Evolutionary conservation across 1,284 basidiomycete genomes (phyloP).

Genomic region (Phlebopus sp.): DNA sequence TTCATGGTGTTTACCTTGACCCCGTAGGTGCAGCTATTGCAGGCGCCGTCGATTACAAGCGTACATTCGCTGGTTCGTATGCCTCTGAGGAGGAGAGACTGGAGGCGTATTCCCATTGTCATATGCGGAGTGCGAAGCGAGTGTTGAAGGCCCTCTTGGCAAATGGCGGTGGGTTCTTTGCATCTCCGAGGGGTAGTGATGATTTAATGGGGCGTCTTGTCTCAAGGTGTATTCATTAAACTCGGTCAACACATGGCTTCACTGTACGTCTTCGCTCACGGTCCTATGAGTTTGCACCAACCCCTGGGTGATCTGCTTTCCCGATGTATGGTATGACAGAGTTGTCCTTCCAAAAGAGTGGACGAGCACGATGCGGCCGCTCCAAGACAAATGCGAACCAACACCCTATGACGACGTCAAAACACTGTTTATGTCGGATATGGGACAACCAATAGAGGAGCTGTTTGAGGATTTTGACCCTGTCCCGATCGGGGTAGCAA

Average conservation of each 20-base stretch:
- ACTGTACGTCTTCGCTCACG: conserved; percentile 38
- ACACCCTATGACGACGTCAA: conserved; percentile 72
- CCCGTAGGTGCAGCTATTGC: conserved; percentile 55
- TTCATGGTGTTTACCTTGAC: conserved; percentile 1
- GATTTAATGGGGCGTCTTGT: background rate
- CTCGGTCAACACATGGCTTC: conserved; percentile 88
- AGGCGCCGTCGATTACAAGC: conserved; percentile 84
- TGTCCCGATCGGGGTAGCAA: conserved; percentile 92
- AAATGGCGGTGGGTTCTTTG: conserved; percentile 69
- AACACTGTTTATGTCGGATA: conserved; percentile 68
- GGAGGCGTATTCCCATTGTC: conserved; percentile 72
- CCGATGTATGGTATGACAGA: conserved; percentile 24
- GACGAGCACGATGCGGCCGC: conserved; percentile 62
- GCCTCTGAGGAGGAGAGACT: conserved; percentile 52
- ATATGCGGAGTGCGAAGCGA: conserved; percentile 74
- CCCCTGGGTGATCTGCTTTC: no score
- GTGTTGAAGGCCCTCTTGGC: conserved; percentile 78
- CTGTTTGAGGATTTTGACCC: conserved; percentile 84
- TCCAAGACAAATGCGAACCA: conserved; percentile 86
- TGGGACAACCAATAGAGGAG: conserved; percentile 61
- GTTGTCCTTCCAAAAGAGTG: conserved; percentile 79
- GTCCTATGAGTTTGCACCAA: no score
- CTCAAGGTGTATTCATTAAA: conserved; percentile 84
- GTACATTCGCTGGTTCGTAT: conserved; percentile 63
- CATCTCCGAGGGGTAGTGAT: background rate